These are phyloP conservation scores for Curvularia spicifera DNA, from an alignment of 2,329 filamentous ascomycete genomes.

Conservation along the genomic window DNA sequence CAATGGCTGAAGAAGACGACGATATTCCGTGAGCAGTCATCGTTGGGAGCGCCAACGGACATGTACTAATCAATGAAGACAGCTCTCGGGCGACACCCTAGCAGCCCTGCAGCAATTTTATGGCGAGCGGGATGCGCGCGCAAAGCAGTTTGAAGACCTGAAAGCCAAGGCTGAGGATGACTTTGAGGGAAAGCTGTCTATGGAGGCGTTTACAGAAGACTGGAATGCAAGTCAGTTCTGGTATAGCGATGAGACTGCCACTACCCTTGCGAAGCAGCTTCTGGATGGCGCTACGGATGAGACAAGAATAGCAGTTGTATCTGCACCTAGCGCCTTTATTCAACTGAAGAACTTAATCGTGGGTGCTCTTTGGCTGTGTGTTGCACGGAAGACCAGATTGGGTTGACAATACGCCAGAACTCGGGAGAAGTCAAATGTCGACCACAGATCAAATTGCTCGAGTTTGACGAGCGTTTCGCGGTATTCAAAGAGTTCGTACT, in stretches of 20 bases:
- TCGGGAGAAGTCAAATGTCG: slow-evolving; percentile 39
- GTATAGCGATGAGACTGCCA: slow-evolving; percentile 77
- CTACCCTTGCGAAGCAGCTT: slow-evolving; percentile 67
- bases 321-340: slow-evolving; percentile 78
- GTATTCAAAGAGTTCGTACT: slow-evolving; percentile 76
- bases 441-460: slow-evolving; percentile 70
- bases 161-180: slow-evolving; percentile 66
- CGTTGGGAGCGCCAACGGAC: neutral
- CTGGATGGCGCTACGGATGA: slow-evolving; percentile 65
- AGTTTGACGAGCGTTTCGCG: slow-evolving; percentile 75
- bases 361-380: slow-evolving; percentile 30
- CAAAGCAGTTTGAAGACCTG: slow-evolving; percentile 71
- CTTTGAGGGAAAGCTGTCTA: slow-evolving; percentile 59
- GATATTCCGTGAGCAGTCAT: slow-evolving; percentile 43
- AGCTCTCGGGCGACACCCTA: slow-evolving; percentile 70
- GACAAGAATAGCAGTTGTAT: slow-evolving; percentile 71
- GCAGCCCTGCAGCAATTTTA: slow-evolving; percentile 77
- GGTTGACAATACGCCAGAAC: slow-evolving; percentile 25
- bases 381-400: too few relatives aligned
- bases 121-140: slow-evolving; percentile 70
- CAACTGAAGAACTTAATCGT: slow-evolving; percentile 74
- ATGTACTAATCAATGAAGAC: slow-evolving; percentile 52
- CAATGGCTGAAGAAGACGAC: slow-evolving; percentile 40
- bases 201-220: slow-evolving; percentile 77
- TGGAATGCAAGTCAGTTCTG: slow-evolving; percentile 88